Evolutionary conservation across 1,139 yeast genomes (phyloP), one percentile per base, ranked within the genome.

Genomic region (Blastobotrys persicus): DNA sequence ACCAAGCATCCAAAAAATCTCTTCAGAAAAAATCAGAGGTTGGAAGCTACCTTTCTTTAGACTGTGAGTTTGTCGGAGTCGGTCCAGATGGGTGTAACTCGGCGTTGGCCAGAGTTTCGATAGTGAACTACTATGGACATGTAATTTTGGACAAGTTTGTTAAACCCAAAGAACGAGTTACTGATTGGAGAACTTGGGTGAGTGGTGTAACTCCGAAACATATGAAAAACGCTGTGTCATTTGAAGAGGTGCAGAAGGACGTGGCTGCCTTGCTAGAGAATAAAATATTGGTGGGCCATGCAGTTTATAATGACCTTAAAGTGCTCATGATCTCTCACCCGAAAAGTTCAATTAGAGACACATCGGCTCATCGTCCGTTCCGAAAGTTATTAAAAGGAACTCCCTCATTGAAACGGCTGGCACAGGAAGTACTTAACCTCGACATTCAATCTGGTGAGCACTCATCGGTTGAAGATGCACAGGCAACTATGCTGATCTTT

Each of bases 141-240:
- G 75, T 80, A 0, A 63, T 91, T 0, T 72, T 83, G 54, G 97
- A 91, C 65, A 72, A 76, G 41, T 89, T 75, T 68, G 97, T 91
- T 1, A 74, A 73, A 55, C 97, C 97, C 1, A 69, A 73, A 34
- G 89, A 83, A 58, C 72, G 71, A 48, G 96, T 91, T 1, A 83
- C 91, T 0, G 95, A 89, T 65, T 91, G 94, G 89, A 76, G 97
- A 65, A 91, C 97, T 0, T 83, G 91, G 87, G 95, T 88, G n/a
- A 83, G 94, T 65, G 98, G 98, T 13, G 80, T 91, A 2, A 73
- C 82, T 1, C 86, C 95, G 0, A 67, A 69, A 6, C 79, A 85
- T 62, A 81, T 89, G 85, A 69, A 72, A 33, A 65, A 74, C 31
- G 97, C 96, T 0, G 73, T 84, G 0, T 56, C 78, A 1, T 85